Percentiles rank a stretch among this genome's conserved stretches.
Evolutionary conservation across 352 stramenopile species (phyloP).

Genomic region (Phytophthora macrochlamydospora): DNA sequence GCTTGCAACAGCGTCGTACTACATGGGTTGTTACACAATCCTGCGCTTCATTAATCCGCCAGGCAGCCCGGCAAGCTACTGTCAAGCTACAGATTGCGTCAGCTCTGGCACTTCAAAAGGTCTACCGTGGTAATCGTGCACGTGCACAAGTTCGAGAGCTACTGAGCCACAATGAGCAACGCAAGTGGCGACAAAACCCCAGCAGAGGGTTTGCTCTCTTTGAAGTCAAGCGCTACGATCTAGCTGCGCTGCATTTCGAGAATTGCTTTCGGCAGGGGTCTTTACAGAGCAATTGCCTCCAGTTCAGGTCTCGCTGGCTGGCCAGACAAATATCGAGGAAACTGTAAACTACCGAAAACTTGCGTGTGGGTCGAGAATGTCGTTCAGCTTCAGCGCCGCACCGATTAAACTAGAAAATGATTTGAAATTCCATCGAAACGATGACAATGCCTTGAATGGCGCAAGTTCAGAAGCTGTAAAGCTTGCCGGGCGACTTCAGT

Average conservation of each 20-base stretch:
- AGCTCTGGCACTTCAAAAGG: slow-evolving; percentile 44
- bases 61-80: slow-evolving; percentile 27
- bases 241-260: slow-evolving; percentile 58
- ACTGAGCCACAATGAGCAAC: slow-evolving; percentile 34
- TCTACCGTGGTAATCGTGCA: slow-evolving; percentile 47
- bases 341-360: slow-evolving; percentile 6
- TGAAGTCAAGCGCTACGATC: slow-evolving; percentile 34
- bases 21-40: slow-evolving; percentile 17
- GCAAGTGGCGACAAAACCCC: slow-evolving; percentile 56
- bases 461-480: slow-evolving; percentile 2
- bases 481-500: slow-evolving; percentile 34
- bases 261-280: slow-evolving; percentile 52
- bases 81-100: slow-evolving; percentile 26
- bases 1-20: slow-evolving; percentile 27
- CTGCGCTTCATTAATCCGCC: slow-evolving; percentile 16
- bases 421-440: slow-evolving; percentile 29
- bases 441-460: neutral
- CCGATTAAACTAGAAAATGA: slow-evolving; percentile 32
- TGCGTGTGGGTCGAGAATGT: slow-evolving; percentile 42
- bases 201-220: slow-evolving; percentile 56
- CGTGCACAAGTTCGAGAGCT: slow-evolving; percentile 43
- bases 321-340: neutral
- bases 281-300: slow-evolving; percentile 10
- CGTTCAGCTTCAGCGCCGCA: slow-evolving; percentile 57
- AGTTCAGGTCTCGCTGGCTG: neutral